phyloP scores from a whole-genome alignment of 2,329 filamentous ascomycete genomes.

The Aspergillus cejpii region DNA sequence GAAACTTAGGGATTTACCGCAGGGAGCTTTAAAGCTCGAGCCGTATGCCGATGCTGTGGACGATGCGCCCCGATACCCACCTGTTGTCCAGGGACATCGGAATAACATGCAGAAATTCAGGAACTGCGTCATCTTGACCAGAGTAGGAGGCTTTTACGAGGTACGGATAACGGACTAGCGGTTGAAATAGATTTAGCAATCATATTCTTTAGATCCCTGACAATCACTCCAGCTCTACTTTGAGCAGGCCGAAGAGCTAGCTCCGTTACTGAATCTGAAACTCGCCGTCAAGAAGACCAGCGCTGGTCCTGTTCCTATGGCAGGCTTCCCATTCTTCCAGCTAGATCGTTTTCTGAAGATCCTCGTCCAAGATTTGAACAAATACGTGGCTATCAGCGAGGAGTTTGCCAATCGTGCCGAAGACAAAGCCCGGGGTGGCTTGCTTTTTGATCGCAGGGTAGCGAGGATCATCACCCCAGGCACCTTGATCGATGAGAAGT shows the following conservation, averaged over 20 bases:
- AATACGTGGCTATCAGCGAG: conserved; percentile 89
- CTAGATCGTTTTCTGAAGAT: conserved; percentile 88
- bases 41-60: conserved; percentile 40
- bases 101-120: conserved; percentile 86
- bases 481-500: conserved; percentile 94
- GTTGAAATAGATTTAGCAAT: neutral
- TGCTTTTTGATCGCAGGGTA: conserved; percentile 78
- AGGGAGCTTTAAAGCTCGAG: conserved; percentile 48
- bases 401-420: conserved; percentile 72
- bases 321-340: conserved; percentile 89
- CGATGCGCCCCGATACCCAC: conserved; percentile 62
- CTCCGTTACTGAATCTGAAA: conserved; percentile 79
- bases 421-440: conserved; percentile 66
- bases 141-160: conserved; percentile 95
- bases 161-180: conserved; percentile 26
- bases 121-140: conserved; percentile 83
- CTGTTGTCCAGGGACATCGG: conserved; percentile 78
- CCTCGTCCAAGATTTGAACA: conserved; percentile 81
- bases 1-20: conserved; percentile 48
- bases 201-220: conserved; percentile 5
- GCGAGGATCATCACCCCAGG: conserved; percentile 86
- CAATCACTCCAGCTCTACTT: conserved; percentile 64
- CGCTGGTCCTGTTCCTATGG: conserved; percentile 77
- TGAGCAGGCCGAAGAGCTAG: conserved; percentile 85
- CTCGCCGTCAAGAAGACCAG: conserved; percentile 73